Conservation (phyloP, 768 basidiomycete genomes). For the Asterophora parasitica region DNA sequence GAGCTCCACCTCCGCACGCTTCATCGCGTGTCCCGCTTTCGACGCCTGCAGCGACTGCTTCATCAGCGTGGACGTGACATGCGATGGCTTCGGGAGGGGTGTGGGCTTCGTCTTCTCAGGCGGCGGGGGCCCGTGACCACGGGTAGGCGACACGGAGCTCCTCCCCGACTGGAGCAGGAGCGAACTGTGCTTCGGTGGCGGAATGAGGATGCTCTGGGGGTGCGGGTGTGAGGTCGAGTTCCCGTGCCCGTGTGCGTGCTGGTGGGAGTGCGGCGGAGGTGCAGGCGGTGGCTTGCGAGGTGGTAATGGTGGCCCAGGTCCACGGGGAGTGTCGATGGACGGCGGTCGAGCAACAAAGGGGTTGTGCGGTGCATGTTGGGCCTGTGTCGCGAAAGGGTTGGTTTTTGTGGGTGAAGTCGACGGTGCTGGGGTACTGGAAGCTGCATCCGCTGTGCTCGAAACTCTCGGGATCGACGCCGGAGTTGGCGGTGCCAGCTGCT, state of each 20-base stretch:
- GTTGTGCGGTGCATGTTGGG: constrained; percentile 29
- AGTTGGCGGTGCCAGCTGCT: constrained; percentile 2
- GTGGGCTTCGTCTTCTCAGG: constrained; percentile 9
- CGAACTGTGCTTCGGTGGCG: constrained; percentile 37
- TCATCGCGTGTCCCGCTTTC: constrained; percentile 65
- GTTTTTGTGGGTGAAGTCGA: constrained; percentile 15
- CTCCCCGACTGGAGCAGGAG: constrained; percentile 15
- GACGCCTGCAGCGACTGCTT: constrained; percentile 70
- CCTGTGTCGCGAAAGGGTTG: constrained; percentile 9
- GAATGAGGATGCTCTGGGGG: constrained; percentile 15
- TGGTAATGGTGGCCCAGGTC: neutral
- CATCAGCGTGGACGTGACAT: constrained; percentile 63
- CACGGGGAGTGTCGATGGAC: too few species aligned
- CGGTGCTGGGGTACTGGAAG: constrained; percentile 3
- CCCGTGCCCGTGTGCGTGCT: constrained; percentile 38
- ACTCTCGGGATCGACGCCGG: constrained; percentile 3
- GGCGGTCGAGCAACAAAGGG: constrained; percentile 31
- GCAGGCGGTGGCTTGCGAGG: constrained; percentile 6
- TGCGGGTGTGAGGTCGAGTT: neutral
- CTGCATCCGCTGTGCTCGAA: neutral
- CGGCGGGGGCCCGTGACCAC: constrained; percentile 8
- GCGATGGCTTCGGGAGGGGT: constrained; percentile 32
- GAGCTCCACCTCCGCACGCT: constrained; percentile 61
- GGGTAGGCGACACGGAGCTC: constrained; percentile 16
- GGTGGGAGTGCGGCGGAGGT: constrained; percentile 43